Conservation (phyloP, 257 asterid genomes). For the Verbena officinalis region DNA sequence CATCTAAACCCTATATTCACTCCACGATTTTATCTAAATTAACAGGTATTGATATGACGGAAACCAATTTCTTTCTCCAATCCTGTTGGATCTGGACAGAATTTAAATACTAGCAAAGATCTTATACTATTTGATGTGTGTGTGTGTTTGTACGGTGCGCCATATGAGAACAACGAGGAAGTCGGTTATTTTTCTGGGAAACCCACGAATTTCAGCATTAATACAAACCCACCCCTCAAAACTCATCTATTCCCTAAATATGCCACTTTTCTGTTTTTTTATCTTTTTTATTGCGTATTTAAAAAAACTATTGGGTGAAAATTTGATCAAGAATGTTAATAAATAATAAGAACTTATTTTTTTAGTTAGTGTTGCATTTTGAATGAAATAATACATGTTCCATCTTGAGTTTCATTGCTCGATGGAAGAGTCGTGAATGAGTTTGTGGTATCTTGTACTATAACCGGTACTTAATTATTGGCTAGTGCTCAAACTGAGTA, state of each 20-base stretch:
- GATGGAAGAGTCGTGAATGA: too few relatives aligned
- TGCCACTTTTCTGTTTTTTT: background rate
- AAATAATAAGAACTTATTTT: too few relatives aligned
- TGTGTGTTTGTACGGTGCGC: background rate
- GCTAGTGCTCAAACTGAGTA: too few relatives aligned
- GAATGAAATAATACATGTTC: too few relatives aligned
- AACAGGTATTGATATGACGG: background rate
- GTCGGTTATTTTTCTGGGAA: slow-evolving; percentile 1
- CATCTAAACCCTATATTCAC: slow-evolving; percentile 39
- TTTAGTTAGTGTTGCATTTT: too few relatives aligned
- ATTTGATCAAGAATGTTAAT: too few relatives aligned
- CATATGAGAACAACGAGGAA: background rate
- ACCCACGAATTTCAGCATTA: slow-evolving; percentile 3
- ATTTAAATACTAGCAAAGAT: background rate
- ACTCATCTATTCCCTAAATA: background rate
- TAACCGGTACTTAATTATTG: too few relatives aligned
- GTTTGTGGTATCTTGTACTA: too few relatives aligned
- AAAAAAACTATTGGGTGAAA: background rate
- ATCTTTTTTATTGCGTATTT: background rate
- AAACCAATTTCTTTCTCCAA: background rate
- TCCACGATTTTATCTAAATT: background rate
- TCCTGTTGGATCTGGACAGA: slow-evolving; percentile 1
- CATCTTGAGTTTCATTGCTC: too few relatives aligned
- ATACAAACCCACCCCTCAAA: background rate
- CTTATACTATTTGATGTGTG: background rate